Conservation (phyloP, 1,284 basidiomycete genomes). For the Thecaphora frezii region DNA sequence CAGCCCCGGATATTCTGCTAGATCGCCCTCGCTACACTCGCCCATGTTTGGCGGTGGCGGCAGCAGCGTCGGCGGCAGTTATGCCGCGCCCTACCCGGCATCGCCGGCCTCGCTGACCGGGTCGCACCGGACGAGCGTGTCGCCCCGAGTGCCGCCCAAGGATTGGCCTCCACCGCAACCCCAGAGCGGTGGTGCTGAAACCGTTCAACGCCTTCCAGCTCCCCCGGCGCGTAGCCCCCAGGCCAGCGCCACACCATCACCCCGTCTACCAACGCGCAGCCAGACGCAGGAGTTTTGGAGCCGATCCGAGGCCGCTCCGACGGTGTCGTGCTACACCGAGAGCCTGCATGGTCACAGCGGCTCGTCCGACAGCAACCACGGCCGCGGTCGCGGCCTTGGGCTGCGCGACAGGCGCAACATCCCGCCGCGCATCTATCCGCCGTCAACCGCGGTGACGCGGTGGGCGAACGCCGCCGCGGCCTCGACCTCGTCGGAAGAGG, state of each 20-base stretch:
- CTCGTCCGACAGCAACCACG: conserved; percentile 20
- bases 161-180: conserved; percentile 2
- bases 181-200: too few species aligned
- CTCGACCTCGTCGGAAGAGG: background rate
- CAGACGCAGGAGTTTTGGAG: background rate
- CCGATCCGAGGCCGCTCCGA: background rate
- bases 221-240: too few species aligned
- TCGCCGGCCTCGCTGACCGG: background rate
- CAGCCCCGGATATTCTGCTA: conserved; percentile 7
- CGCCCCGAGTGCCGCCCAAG: conserved; percentile 19
- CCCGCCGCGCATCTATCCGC: conserved; percentile 46
- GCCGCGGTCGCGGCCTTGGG: conserved; percentile 11
- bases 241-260: background rate
- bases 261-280: background rate
- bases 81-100: background rate
- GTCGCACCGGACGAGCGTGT: background rate
- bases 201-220: too few species aligned
- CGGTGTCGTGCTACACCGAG: background rate
- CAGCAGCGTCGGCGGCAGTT: background rate
- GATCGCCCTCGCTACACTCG: background rate
- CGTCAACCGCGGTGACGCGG: conserved; percentile 9
- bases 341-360: conserved; percentile 3
- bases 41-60: background rate
- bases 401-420: conserved; percentile 38
- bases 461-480: background rate